Evolutionary conservation across 441 rosid species (phyloP), one percentile per base, ranked within the genome.

Genomic region (Gossypium aridum): DNA sequence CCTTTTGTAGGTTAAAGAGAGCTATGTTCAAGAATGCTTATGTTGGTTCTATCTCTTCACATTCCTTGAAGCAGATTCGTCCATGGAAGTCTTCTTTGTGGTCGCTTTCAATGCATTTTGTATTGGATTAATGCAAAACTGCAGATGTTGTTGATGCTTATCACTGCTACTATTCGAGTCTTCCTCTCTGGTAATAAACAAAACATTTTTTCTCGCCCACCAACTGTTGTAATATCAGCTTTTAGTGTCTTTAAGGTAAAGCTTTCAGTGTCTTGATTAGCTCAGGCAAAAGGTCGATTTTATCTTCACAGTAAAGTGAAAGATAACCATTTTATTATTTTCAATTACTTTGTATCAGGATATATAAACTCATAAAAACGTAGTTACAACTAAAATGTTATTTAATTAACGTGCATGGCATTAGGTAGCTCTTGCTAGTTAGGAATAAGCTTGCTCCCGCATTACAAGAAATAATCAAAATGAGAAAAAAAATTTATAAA

Each of bases 201-300:
- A 76, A 19, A 92, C 98, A 79, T 90, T 92, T 85, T 87, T 95
- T 43, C 91, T 1, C 97, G 88, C 7, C 98, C 96, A 0, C 98
- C 97, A 0, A 92, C 89, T 3, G 97, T 92, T n/a, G 96, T 91
- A 77, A 95, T 90, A 85, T 95, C 98, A 14, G 99, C 97, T 80
- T 91, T 92, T 2, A 92, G 78, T 47, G 99, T 92, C 75, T 88
- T 88, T 70, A 95, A 83, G 61, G 89, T 70, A 90, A 81, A 0
- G 91, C 91, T 81, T 95, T 95, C 72, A 92, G 74, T 9, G 98
- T 86, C 79, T 90, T 91, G 81, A 95, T 91, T 63, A 95, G 86
- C 77, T 95, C 98, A 0, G 94, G 96, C 59, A 95, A 80, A 20
- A 95, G 93, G 78, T 95, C 96, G 7, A 91, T 85, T 78, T 94